Evolutionary conservation across 208 protist species (phyloP).

Genomic region (Entamoeba invadens): DNA sequence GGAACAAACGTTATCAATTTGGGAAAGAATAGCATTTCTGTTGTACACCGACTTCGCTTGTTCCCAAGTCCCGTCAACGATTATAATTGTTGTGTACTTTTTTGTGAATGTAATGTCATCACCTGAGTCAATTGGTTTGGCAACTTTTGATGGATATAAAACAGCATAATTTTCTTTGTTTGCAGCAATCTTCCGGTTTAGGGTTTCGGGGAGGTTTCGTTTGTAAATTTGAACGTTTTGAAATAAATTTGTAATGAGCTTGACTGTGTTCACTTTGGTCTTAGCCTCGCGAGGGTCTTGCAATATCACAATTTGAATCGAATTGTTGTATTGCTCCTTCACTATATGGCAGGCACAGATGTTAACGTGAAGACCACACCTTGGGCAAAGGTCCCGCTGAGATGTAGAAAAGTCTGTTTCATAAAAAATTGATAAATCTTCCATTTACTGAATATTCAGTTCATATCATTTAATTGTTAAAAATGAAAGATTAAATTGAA

Average conservation of each 20-base stretch:
- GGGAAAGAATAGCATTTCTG: background rate
- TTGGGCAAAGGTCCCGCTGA: background rate
- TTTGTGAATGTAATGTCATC: background rate
- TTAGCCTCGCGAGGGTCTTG: background rate
- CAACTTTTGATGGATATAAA: background rate
- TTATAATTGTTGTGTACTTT: background rate
- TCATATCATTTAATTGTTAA: no score
- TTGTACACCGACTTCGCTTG: background rate
- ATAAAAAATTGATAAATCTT: background rate
- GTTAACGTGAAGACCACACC: background rate
- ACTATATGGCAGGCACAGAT: background rate
- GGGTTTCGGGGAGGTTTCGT: background rate
- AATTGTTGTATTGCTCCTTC: background rate
- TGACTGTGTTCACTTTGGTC: background rate
- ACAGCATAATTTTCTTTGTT: background rate
- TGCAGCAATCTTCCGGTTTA: background rate
- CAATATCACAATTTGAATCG: background rate
- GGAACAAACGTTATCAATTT: background rate
- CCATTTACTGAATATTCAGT: no score
- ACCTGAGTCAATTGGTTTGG: background rate
- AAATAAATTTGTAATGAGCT: background rate
- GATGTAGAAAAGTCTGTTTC: background rate
- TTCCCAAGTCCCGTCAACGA: background rate
- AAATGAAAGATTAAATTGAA: no score
- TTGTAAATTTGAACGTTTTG: background rate